Base-by-base conservation (phyloP, 305 asterid species). In the Fraxinus greggii region DNA sequence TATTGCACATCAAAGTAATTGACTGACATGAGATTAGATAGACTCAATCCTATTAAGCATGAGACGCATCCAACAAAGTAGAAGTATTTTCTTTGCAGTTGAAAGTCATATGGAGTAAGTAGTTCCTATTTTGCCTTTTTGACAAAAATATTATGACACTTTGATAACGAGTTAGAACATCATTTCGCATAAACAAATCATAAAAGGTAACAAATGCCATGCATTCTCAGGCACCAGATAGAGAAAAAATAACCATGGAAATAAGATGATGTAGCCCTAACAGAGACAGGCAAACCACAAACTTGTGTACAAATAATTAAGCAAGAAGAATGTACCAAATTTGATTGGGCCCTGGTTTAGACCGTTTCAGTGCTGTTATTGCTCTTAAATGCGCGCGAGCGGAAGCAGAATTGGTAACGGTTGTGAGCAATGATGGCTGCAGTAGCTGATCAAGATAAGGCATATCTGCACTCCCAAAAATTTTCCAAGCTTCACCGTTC, bases 381-480 rank as follows among this genome's bases (percentile, higher is more conserved):
- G 97, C 99, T 88, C 96, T 92, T 86, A 97, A 90, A 90, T 97
- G 99, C 76, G 98, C 90, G 85, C 91, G 91, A 77, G 99, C 98
- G 83, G 99, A 92, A 17, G 90, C 89, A 78, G 98, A 97, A 89
- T 94, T 94, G 87, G 99, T 97, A 75, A 97, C 96, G 81, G 99
- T 97, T n/a, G 98, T 94, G 85, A 97, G 92, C 87, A 97, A 84
- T 78, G 99, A 94, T 72, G 98, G 98, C 89, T 94, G 99, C 89
- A 97, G 83, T 75, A 97, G 89, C 80, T 97, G 99, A 92, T 97
- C 98, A 45, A 97, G 95, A 89, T 87, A 97, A 84, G 96, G 96
- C 98, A 97, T 93, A 61, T 92, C 97, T 76, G 95, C 88, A 85
- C 93, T 94, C 85, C 99, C 99, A 79, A 90, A 91, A 63, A 87